Evolutionary conservation across 2,329 filamentous ascomycete species (phyloP).

Genomic region (Chalaropsis thielavioides): DNA sequence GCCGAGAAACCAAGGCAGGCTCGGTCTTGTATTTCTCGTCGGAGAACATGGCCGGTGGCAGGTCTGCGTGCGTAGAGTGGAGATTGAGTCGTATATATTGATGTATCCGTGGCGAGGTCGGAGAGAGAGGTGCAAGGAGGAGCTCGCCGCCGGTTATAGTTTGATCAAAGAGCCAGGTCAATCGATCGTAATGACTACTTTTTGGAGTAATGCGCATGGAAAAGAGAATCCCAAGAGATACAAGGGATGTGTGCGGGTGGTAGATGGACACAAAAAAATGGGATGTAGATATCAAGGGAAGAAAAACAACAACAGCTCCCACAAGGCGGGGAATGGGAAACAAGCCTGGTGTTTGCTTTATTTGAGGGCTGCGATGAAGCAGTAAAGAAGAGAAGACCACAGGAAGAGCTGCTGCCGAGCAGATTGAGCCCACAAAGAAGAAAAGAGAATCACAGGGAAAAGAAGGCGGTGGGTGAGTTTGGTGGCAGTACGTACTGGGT

Average conservation of each 20-base stretch:
- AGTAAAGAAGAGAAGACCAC: background rate
- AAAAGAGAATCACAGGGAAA: background rate
- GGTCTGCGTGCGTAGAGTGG: background rate
- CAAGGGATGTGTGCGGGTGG: conserved; percentile 1
- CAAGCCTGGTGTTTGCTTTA: background rate
- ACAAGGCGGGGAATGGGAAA: no score
- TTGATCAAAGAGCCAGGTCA: conserved; percentile 9
- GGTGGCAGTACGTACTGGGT: background rate
- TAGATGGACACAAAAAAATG: background rate
- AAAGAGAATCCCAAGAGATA: background rate
- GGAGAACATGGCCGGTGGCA: background rate
- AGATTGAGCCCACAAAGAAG: background rate
- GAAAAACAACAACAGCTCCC: background rate
- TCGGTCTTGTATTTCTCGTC: conserved; percentile 6
- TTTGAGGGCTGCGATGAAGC: background rate
- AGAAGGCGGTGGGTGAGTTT: background rate
- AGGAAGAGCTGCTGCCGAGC: background rate
- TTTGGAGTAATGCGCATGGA: conserved; percentile 1
- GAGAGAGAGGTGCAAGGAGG: background rate
- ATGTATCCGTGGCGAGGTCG: background rate
- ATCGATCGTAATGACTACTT: conserved; percentile 1
- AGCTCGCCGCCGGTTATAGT: background rate
- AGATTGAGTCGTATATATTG: background rate
- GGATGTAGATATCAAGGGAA: background rate
- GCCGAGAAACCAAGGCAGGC: background rate